Base-by-base conservation (phyloP, 768 basidiomycete species). In the Cyclocybe aegerita region DNA sequence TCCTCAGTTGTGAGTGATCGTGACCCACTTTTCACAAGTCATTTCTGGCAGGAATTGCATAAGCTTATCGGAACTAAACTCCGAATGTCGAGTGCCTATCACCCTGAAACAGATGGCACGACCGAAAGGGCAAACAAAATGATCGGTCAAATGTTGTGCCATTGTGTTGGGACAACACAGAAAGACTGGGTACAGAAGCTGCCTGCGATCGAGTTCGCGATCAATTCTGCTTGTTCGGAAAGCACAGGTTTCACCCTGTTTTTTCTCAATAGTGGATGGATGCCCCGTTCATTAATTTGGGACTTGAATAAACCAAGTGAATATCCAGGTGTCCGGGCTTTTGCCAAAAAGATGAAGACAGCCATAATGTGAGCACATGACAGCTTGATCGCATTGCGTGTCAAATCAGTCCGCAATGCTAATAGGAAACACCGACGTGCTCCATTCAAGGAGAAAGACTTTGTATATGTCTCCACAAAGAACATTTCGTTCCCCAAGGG, bases 51-150 rank as follows among this genome's bases (percentile, higher is more conserved):
- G 12, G 23, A 48, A 9, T 15, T 55, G 6, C 49, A 46, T 38
- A 23, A 42, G 38, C 16, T 50, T 37, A 46, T 50, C 35, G 49
- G 43, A 9, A 47, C 37, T 10, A 36, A 42, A 14, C 15, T 55
- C 5, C 10, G 34, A 7, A 49, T 50, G 44, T 55, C 53, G 5
- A 50, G 39, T 41, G 55, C 51, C 10, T 56, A 45, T 35, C 55
- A 56, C 39, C 55, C 55, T 2, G 41, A 53, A 37, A 41, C 51
- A 1, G 54, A 55, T 43, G 49, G 54, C 16, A 41, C 52, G 4
- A 53, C 39, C 8, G 52, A 53, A 39, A 15, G 47, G 29, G 47
- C 47, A 2, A 53, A 53, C 35, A 40, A 33, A 9, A 53, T 40
- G 1, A 12, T 53, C 3, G 37, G 30, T 12, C 47, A 51, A 29